Evolutionary conservation across 257 asterid species (phyloP).

Genomic region (Paulownia fortunei): DNA sequence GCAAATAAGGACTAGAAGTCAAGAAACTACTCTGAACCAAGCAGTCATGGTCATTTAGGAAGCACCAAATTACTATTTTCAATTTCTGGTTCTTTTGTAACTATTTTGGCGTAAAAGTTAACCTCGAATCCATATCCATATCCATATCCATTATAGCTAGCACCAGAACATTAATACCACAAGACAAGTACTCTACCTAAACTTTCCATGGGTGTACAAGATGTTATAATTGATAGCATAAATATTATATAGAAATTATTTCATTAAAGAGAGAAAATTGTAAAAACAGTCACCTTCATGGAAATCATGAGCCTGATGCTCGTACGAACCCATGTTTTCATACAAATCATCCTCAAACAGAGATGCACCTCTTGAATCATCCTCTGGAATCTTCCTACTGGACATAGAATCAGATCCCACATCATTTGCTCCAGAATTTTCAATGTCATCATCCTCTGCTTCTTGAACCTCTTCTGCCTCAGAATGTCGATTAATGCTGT

Average conservation of each 20-base stretch:
- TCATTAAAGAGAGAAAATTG: background rate
- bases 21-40: background rate
- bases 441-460: constrained; percentile 49
- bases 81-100: background rate
- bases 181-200: background rate
- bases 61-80: background rate
- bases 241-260: background rate
- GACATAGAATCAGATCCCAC: constrained; percentile 54
- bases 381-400: constrained; percentile 54
- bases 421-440: constrained; percentile 49
- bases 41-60: background rate
- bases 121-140: background rate
- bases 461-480: constrained; percentile 57
- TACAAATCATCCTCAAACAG: constrained; percentile 60
- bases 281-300: constrained; percentile 55
- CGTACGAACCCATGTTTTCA: constrained; percentile 54
- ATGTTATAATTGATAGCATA: background rate
- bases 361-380: constrained; percentile 59
- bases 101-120: background rate
- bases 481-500: constrained; percentile 40
- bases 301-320: constrained; percentile 51
- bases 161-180: background rate
- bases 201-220: background rate
- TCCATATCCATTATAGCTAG: background rate
- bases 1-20: constrained; percentile 2